Evolutionary conservation across 345 rosid genomes (phyloP), one percentile per base, ranked within the genome.

Genomic region (Brassica rapa): DNA sequence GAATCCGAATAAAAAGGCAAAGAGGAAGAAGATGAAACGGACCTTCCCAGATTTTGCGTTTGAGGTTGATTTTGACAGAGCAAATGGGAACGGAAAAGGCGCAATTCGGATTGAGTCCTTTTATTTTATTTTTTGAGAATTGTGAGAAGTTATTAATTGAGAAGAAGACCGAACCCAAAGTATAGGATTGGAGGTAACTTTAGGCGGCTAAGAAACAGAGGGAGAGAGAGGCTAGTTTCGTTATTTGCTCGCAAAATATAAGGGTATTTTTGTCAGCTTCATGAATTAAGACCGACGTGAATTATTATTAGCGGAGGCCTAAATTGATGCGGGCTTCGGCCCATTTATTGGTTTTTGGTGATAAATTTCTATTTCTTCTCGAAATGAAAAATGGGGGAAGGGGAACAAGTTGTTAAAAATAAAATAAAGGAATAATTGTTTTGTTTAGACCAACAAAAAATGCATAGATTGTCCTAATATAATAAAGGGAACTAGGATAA

Each of bases 151-250:
- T 21, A 2, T 11, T 21, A 1, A 56, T 19, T 35, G 51, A 43
- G 16, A 63, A 64, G 62, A 57, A 1, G 35, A 41, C 32, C 62
- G 10, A 15, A 10, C 46, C 41, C 46, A 43, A 43, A 43, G 4
- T 43, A 14, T 68, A 71, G 19, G 16, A 46, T 46, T 46, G 79
- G 81, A 72, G 83, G 81, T 61, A 43, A 68, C 81, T 75, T 75
- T 59, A 63, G 27, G 67, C 72, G 10, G 79, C 74, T 74, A 74
- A 76, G 85, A 3, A 64, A 82, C 4, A 1, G 41, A 55, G n/a
- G 55, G 21, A 19, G 27, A 25, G 7, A 35, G 39, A 35, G 39
- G 25, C 23, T 9, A 15, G 0, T 61, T 19, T 63, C 29, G 79
- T 53, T 65, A 77, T 61, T 51, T 30, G 1, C 59, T 6, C 3